Percentiles rank a stretch among this genome's conserved stretches.
phyloP scores from a whole-genome alignment of 495 filamentous ascomycete species.

The Penicillium simplicissimum region DNA sequence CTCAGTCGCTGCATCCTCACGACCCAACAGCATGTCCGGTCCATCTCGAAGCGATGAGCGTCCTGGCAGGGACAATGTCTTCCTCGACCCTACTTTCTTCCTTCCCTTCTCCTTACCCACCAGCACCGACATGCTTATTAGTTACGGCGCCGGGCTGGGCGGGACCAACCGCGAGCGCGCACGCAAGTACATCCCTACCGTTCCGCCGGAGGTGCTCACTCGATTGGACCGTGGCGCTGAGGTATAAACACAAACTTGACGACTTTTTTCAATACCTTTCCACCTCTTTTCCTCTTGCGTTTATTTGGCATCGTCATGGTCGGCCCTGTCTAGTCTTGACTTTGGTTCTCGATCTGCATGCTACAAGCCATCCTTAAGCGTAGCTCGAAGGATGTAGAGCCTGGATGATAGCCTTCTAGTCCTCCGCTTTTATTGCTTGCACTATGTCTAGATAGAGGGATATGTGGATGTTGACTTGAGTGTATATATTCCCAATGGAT shows the following conservation, averaged over 20 bases:
- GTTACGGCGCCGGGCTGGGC: conserved; percentile 91
- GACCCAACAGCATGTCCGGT: conserved; percentile 22
- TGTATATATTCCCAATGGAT: conserved; percentile 4
- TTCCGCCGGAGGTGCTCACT: conserved; percentile 88
- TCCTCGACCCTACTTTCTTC: conserved; percentile 88
- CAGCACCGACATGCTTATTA: conserved; percentile 95
- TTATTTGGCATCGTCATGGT: neutral
- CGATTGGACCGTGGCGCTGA: conserved; percentile 71
- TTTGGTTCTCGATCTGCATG: neutral
- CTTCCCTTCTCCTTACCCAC: conserved; percentile 93
- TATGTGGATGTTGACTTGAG: neutral
- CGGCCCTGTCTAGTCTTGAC: neutral
- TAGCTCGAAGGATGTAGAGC: neutral
- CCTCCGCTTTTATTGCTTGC: neutral
- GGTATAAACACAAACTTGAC: neutral
- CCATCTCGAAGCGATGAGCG: conserved; percentile 32
- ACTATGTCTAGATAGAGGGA: neutral
- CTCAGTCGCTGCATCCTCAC: conserved; percentile 28
- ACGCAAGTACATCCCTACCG: conserved; percentile 93
- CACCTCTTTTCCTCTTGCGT: neutral
- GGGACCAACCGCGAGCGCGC: conserved; percentile 89
- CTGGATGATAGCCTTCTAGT: neutral
- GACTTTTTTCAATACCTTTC: neutral
- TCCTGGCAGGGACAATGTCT: conserved; percentile 53
- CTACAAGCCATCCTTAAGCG: neutral